Evolutionary conservation across 1,284 basidiomycete genomes (phyloP), one percentile per base, ranked within the genome.

Genomic region (Kwoniella shivajii): DNA sequence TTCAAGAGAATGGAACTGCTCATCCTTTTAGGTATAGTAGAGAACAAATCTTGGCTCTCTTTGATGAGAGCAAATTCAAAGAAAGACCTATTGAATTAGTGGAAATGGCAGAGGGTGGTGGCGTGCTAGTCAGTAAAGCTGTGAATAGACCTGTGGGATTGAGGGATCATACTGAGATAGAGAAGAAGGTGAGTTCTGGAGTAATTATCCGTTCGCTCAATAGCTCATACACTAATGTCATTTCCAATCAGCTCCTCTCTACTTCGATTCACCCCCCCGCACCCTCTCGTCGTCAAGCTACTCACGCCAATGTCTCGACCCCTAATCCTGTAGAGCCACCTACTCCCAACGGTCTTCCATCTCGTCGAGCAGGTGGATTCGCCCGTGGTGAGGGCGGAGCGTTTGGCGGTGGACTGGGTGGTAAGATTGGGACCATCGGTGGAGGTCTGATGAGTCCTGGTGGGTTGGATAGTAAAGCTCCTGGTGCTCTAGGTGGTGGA

Each of bases 11-110:
- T 41, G 54, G 55, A 18, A 65, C 66, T 52, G 56, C 65, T 27
- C 63, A 87, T 71, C 90, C 90, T 22, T 92, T 93, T 81, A 83
- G 87, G 72, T 94, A 92, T 79, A 86, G 87, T 14, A 88, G 87
- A 73, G 89, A 92, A 61, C 89, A 91, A 61, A 83, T 94, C 79
- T 82, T 93, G 54, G 83, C 84, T 75, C 87, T 93, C 63, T 93
- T 89, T 78, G 89, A 84, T 73, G 89, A 91, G 64, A 86, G 86
- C 51, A 74, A 75, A 85, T 85, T 58, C 85, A 88, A 56, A 84
- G 84, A 75, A 83, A 82, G 91, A 26, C 90, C 89, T 37, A 82
- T 92, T 48, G 90, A 93, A 77, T 88, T 92, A 6, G 66, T 70
- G 13, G 63, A 73, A 48, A 59, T 74, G 63, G 50, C 63, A 45